These are phyloP conservation scores for Globisporangium sylvaticum DNA, from an alignment of 352 stramenopile species.

Conservation along the genomic window DNA sequence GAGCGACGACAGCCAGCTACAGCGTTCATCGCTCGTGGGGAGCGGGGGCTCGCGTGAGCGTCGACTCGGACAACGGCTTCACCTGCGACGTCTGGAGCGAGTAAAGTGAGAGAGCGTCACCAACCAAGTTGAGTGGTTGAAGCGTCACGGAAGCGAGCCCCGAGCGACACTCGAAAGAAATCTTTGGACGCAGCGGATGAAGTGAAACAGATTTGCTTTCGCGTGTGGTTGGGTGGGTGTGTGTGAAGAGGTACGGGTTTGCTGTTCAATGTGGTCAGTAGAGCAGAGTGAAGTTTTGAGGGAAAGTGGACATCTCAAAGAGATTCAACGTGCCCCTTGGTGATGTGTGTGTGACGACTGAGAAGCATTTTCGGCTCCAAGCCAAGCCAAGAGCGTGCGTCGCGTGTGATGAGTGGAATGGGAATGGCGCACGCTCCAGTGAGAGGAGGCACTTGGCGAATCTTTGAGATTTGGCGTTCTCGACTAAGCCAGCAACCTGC, in stretches of 20 bases:
- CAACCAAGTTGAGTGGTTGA: neutral
- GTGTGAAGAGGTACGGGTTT: neutral
- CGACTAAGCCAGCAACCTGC: neutral
- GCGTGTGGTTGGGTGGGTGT: neutral
- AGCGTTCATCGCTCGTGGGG: neutral
- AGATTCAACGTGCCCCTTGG: neutral
- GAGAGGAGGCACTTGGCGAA: too few relatives aligned
- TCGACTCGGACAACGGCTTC: neutral
- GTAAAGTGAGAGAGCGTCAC: neutral
- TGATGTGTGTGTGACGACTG: neutral
- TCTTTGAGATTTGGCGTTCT: neutral
- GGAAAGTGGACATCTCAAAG: neutral
- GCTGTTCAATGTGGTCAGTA: constrained; percentile 5
- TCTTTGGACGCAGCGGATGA: neutral
- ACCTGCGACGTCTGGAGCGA: neutral
- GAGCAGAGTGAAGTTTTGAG: neutral
- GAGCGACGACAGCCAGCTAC: neutral
- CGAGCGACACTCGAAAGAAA: neutral
- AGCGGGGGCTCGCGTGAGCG: neutral
- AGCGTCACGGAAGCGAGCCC: neutral
- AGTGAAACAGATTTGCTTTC: neutral
- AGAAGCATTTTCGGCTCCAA: neutral
- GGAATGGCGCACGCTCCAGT: too few relatives aligned
- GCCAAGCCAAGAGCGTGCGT: too few relatives aligned
- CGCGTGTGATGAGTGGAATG: constrained; percentile 1